Percentiles rank a stretch among this genome's conserved stretches.
Conservation (phyloP, 306 rosid species). For the Acacia confusa region DNA sequence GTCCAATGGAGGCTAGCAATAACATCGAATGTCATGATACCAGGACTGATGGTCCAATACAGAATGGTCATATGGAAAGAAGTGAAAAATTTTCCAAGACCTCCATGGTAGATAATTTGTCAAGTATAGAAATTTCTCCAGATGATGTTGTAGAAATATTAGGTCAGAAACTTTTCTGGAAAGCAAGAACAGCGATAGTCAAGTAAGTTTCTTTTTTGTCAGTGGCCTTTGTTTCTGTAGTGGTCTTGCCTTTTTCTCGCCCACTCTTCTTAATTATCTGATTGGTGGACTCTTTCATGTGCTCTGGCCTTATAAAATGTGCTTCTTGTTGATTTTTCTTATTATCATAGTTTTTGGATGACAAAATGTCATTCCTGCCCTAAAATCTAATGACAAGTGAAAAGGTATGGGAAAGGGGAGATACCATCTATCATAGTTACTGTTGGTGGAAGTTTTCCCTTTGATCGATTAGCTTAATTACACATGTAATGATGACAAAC, state of each 20-base stretch:
- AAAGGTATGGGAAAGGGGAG: constrained; percentile 15
- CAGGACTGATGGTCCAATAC: constrained; percentile 38
- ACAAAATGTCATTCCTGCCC: constrained; percentile 7
- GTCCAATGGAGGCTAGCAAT: constrained; percentile 44
- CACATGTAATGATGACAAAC: constrained; percentile 22
- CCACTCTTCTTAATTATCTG: constrained; percentile 20
- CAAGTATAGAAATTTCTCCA: constrained; percentile 60
- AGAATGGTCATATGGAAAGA: constrained; percentile 51
- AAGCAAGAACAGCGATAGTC: constrained; percentile 87
- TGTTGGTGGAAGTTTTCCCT: constrained; percentile 23
- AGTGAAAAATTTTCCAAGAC: constrained; percentile 65
- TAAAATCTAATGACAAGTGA: neutral
- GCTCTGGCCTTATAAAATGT: constrained; percentile 19
- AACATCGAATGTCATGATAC: constrained; percentile 38
- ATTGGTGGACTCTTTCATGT: constrained; percentile 16
- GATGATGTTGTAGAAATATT: constrained; percentile 86
- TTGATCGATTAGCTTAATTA: constrained; percentile 16
- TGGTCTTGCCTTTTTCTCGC: constrained; percentile 23
- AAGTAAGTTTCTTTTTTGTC: constrained; percentile 58
- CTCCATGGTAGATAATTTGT: constrained; percentile 61
- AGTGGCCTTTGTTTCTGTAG: constrained; percentile 26
- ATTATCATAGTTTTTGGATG: constrained; percentile 18
- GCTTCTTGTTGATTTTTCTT: constrained; percentile 12
- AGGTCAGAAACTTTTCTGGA: constrained; percentile 96
- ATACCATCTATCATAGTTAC: neutral